These are phyloP conservation scores for Abrus precatorius DNA, from an alignment of 306 rosid species.

Conservation along the genomic window DNA sequence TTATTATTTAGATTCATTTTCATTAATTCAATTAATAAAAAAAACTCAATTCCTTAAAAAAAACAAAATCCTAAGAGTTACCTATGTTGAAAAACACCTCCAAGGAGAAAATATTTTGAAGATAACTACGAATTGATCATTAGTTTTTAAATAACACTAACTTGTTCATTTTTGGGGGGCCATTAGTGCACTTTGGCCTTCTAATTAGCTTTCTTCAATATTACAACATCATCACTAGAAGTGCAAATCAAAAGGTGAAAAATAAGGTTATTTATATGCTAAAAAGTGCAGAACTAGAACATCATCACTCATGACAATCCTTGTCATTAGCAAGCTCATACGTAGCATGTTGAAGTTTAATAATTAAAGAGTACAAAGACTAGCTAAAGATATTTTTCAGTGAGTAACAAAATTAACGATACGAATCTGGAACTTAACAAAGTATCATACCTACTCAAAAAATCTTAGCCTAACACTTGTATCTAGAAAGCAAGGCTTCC, in stretches of 20 bases:
- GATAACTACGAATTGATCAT: no score
- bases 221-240: neutral
- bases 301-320: neutral
- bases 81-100: no score
- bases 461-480: slow-evolving; percentile 43
- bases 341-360: slow-evolving; percentile 39
- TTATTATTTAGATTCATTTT: no score
- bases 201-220: neutral
- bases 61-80: no score
- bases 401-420: slow-evolving; percentile 3
- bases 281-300: neutral
- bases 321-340: slow-evolving; percentile 12
- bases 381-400: neutral
- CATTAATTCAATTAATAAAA: no score
- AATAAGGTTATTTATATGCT: neutral
- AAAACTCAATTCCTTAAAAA: no score
- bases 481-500: slow-evolving; percentile 33
- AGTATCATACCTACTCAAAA: slow-evolving; percentile 12
- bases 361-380: neutral
- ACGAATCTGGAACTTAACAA: slow-evolving; percentile 18
- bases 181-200: neutral
- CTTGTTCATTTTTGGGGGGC: neutral
- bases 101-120: no score
- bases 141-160: neutral
- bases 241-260: neutral